Conservation (phyloP, 495 filamentous ascomycete genomes). For the Bombardia bombarda region DNA sequence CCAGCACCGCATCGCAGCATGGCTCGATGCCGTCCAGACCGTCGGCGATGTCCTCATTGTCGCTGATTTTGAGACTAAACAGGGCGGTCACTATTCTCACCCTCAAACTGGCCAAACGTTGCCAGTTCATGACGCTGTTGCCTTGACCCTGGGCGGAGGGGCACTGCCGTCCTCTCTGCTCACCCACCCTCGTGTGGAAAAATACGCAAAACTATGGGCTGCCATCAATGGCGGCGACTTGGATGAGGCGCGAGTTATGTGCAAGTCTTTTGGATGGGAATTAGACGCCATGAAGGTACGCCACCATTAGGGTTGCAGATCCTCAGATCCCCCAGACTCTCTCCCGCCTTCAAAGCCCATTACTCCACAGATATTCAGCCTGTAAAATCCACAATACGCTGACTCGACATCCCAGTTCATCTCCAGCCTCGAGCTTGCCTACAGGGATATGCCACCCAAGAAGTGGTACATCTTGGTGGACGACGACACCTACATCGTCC, state of each 20-base stretch:
- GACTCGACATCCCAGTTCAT: constrained; percentile 25
- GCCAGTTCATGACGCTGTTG: constrained; percentile 27
- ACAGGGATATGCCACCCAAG: constrained; percentile 32
- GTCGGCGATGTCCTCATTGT: constrained; percentile 25
- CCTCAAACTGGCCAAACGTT: constrained; percentile 23
- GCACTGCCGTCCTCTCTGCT: constrained; percentile 5
- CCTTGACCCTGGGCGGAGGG: constrained; percentile 18
- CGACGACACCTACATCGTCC: constrained; percentile 40
- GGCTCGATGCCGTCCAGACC: constrained; percentile 27
- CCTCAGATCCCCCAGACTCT: background rate
- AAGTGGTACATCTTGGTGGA: constrained; percentile 42
- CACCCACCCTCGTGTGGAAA: constrained; percentile 20
- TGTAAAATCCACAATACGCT: no score
- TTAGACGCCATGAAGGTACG: constrained; percentile 41
- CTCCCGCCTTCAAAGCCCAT: background rate
- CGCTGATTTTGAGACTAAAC: no score
- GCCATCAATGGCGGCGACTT: constrained; percentile 28
- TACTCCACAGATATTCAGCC: background rate
- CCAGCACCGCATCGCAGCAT: constrained; percentile 22
- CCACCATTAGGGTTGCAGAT: background rate
- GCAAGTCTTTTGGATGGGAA: constrained; percentile 36
- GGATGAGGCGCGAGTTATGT: constrained; percentile 24
- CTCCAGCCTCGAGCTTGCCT: constrained; percentile 33
- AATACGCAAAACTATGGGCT: constrained; percentile 27
- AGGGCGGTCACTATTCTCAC: no score